phyloP scores from a whole-genome alignment of 495 filamentous ascomycete genomes.

The Hypoxylon fuscum region DNA sequence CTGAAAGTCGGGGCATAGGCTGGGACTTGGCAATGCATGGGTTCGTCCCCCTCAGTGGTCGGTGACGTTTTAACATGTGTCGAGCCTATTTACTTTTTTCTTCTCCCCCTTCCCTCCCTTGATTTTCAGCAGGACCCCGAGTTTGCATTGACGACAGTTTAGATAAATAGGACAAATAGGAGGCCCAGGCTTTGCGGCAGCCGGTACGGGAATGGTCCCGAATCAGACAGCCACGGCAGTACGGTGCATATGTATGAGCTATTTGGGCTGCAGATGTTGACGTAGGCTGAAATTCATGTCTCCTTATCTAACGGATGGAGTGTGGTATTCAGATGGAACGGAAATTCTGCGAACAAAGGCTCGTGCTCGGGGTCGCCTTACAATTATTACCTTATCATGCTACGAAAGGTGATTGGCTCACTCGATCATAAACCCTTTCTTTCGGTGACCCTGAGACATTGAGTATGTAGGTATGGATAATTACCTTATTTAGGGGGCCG shows the following conservation, averaged over 20 bases:
- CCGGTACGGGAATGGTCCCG: slow-evolving; percentile 26
- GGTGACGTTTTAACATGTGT: slow-evolving; percentile 27
- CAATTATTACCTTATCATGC: slow-evolving; percentile 1
- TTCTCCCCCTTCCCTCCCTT: slow-evolving; percentile 1
- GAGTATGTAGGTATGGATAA: too few species aligned
- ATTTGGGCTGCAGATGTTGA: slow-evolving; percentile 42
- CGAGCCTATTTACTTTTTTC: too few species aligned
- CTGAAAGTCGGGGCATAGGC: slow-evolving; percentile 10
- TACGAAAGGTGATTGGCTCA: slow-evolving; percentile 23
- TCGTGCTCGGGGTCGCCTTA: slow-evolving; percentile 24
- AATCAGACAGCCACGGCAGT: slow-evolving; percentile 19
- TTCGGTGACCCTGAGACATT: slow-evolving; percentile 31
- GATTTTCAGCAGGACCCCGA: slow-evolving; percentile 20
- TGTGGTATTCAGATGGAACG: slow-evolving; percentile 24
- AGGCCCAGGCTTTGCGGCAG: slow-evolving; percentile 12
- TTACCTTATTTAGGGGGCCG: too few species aligned
- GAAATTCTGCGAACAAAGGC: slow-evolving; percentile 29
- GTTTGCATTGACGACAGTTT: slow-evolving; percentile 27
- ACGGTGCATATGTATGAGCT: slow-evolving; percentile 34
- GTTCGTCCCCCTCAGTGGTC: slow-evolving; percentile 2
- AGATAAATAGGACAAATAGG: slow-evolving; percentile 30
- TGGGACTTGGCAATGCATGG: slow-evolving; percentile 29
- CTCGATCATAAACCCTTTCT: slow-evolving; percentile 24
- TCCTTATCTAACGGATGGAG: slow-evolving; percentile 23
- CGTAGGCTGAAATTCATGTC: slow-evolving; percentile 35